phyloP scores from a whole-genome alignment of 2,329 filamentous ascomycete genomes.

The Rhynchosporium agropyri region DNA sequence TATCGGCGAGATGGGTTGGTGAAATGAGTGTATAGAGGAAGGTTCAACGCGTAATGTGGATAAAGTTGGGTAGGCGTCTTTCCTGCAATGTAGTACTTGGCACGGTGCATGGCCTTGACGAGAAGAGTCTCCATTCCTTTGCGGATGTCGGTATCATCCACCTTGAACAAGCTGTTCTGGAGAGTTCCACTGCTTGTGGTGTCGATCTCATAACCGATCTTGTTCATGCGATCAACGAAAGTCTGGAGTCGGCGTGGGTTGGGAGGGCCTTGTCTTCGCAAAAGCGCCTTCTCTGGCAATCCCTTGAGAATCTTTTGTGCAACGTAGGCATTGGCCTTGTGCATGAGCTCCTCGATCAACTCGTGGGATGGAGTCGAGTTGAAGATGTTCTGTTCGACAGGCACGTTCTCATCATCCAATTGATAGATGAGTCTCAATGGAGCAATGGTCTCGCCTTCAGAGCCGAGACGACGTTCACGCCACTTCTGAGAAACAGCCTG shows the following conservation, averaged over 20 bases:
- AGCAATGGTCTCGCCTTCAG: slow-evolving; percentile 77
- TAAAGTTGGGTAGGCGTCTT: slow-evolving; percentile 77
- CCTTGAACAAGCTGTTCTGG: slow-evolving; percentile 93
- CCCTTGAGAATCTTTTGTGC: slow-evolving; percentile 79
- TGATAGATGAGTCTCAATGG: slow-evolving; percentile 89
- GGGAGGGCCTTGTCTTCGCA: slow-evolving; percentile 83
- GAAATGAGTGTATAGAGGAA: slow-evolving; percentile 95
- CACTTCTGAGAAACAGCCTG: slow-evolving; percentile 84
- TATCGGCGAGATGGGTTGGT: slow-evolving; percentile 94
- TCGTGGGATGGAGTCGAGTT: slow-evolving; percentile 87
- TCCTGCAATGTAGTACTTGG: slow-evolving; percentile 89
- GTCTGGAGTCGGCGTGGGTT: slow-evolving; percentile 87
- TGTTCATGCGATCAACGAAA: slow-evolving; percentile 90
- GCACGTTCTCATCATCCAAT: slow-evolving; percentile 96
- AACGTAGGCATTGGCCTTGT: slow-evolving; percentile 89
- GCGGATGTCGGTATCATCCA: slow-evolving; percentile 84
- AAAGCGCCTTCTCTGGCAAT: slow-evolving; percentile 87
- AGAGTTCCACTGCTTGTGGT: slow-evolving; percentile 85
- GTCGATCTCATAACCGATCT: slow-evolving; percentile 88
- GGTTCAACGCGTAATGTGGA: slow-evolving; percentile 88
- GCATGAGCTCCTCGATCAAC: slow-evolving; percentile 90
- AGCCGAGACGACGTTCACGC: slow-evolving; percentile 81
- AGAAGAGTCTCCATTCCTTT: slow-evolving; percentile 98
- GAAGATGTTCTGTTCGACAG: slow-evolving; percentile 95
- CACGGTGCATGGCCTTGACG: slow-evolving; percentile 92